Conservation (phyloP, 2,329 filamentous ascomycete species). For the Calonectria fujianensis region DNA sequence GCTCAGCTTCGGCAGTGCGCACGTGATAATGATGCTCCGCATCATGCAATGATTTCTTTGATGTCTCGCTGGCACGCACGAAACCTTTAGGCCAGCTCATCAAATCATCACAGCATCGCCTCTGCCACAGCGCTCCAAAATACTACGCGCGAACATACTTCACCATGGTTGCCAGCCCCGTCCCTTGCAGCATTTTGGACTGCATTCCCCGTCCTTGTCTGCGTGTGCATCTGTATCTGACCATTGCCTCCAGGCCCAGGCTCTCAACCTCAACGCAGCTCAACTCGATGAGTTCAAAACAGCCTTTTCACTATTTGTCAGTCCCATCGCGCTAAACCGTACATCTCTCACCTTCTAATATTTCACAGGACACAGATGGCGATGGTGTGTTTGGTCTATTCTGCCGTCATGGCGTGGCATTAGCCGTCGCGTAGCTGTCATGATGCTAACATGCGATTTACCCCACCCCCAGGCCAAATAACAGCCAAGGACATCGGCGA, state of each 20-base stretch:
- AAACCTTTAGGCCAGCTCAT: background rate
- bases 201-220: background rate
- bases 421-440: slow-evolving; percentile 3
- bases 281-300: slow-evolving; percentile 99
- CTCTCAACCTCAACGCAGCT: slow-evolving; percentile 98
- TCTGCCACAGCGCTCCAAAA: background rate
- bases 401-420: background rate
- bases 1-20: background rate
- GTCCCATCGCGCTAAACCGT: slow-evolving; percentile 60
- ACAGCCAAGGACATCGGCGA: slow-evolving; percentile 93
- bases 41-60: background rate
- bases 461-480: slow-evolving; percentile 80
- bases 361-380: slow-evolving; percentile 86
- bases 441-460: slow-evolving; percentile 7
- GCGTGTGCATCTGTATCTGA: background rate
- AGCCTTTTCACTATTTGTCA: slow-evolving; percentile 99
- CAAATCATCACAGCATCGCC: background rate
- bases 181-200: background rate
- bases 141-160: background rate
- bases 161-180: background rate
- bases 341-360: background rate
- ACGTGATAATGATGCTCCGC: background rate
- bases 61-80: background rate
- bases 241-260: slow-evolving; percentile 85
- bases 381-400: slow-evolving; percentile 79